A percentile compares a stretch with the other conserved stretches of the same genome.
Conservation (phyloP, 371 early-diverging fungal species). For the Mucor racemosus region DNA sequence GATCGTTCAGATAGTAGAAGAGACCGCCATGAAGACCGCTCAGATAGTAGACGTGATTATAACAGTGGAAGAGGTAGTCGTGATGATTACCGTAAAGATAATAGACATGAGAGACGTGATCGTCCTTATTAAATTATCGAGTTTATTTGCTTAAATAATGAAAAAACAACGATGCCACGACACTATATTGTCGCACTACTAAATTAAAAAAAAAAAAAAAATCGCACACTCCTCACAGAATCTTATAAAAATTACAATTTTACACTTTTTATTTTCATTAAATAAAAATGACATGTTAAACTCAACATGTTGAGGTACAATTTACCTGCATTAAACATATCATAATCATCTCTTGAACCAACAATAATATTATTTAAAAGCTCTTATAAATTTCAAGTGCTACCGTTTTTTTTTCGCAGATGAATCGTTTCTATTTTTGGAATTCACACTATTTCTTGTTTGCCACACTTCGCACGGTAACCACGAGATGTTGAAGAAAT, state of each 20-base stretch:
- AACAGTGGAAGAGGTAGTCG: slow-evolving; percentile 17
- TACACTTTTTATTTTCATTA: too few relatives aligned
- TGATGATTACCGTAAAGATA: slow-evolving; percentile 22
- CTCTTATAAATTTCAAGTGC: not conserved
- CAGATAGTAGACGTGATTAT: slow-evolving; percentile 16
- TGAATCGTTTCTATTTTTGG: slow-evolving; percentile 15
- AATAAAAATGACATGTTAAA: too few relatives aligned
- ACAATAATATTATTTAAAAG: not conserved
- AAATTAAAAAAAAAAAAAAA: too few relatives aligned
- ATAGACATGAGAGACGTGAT: slow-evolving; percentile 30
- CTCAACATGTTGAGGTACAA: too few relatives aligned
- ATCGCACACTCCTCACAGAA: too few relatives aligned
- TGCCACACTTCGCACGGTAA: slow-evolving; percentile 22
- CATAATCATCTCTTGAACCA: not conserved
- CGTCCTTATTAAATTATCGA: slow-evolving; percentile 30
- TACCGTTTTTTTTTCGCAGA: slow-evolving; percentile 3
- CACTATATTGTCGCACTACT: too few relatives aligned
- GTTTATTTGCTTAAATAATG: not conserved
- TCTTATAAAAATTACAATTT: too few relatives aligned
- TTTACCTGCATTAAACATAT: not conserved
- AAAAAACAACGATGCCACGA: too few relatives aligned
- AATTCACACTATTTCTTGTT: not conserved
- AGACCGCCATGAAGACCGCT: slow-evolving; percentile 20
- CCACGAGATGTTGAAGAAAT: slow-evolving; percentile 16
- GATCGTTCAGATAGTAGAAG: slow-evolving; percentile 15